Evolutionary conservation across 768 basidiomycete genomes (phyloP).

Genomic region (Amanita fuliginea): DNA sequence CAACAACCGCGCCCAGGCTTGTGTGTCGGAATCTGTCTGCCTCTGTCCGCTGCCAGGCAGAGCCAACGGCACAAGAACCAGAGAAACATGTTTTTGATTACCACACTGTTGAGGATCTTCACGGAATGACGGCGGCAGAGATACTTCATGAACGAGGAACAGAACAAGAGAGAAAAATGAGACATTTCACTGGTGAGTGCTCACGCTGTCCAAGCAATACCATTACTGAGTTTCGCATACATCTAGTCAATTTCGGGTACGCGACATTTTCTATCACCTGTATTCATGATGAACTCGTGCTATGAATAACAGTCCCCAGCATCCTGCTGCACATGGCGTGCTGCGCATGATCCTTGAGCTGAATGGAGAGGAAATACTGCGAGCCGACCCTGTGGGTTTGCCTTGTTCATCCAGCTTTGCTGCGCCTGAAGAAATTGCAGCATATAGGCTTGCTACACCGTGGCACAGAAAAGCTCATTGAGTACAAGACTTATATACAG

Average conservation of each 20-base stretch:
- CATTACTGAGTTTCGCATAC: constrained; percentile 2
- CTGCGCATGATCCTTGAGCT: constrained; percentile 94
- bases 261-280: constrained; percentile 16
- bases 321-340: constrained; percentile 98
- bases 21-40: constrained; percentile 26
- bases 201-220: not conserved
- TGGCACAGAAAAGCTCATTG: constrained; percentile 97
- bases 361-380: constrained; percentile 92
- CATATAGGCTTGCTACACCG: constrained; percentile 95
- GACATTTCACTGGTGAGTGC: constrained; percentile 82
- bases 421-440: constrained; percentile 22
- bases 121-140: constrained; percentile 67
- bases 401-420: not conserved
- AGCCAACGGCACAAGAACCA: constrained; percentile 17
- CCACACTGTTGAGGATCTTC: constrained; percentile 77
- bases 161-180: constrained; percentile 67
- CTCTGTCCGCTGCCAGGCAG: constrained; percentile 19
- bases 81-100: constrained; percentile 47
- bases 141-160: constrained; percentile 68
- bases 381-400: constrained; percentile 65
- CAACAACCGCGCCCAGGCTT: constrained; percentile 16
- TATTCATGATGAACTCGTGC: not conserved
- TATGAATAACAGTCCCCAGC: constrained; percentile 61
- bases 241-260: constrained; percentile 87
- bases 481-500: constrained; percentile 97